A percentile compares a stretch with the other conserved stretches of the same genome.
phyloP scores from a whole-genome alignment of 331 rosid species.

The Arachis monticola region DNA sequence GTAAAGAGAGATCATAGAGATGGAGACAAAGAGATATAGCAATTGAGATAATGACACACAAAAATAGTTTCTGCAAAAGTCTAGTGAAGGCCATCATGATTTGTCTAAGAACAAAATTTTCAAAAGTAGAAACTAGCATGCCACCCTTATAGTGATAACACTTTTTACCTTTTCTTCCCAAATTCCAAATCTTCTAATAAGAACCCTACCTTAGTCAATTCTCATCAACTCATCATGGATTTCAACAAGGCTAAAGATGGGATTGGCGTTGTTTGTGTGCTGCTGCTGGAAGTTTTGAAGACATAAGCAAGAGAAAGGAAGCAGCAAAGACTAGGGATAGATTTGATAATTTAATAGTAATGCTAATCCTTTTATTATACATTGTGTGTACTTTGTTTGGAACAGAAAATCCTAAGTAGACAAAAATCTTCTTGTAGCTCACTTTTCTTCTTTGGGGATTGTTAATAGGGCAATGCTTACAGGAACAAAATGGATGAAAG shows the following conservation, averaged over 20 bases:
- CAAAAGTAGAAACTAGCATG: too few relatives aligned
- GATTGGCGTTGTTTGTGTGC: neutral
- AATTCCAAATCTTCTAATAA: too few relatives aligned
- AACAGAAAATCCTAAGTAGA: neutral
- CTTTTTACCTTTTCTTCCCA: too few relatives aligned
- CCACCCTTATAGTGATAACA: too few relatives aligned
- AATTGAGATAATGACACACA: too few relatives aligned
- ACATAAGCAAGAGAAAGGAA: slow-evolving; percentile 13
- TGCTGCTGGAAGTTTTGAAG: slow-evolving; percentile 37
- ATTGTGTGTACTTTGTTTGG: slow-evolving; percentile 1
- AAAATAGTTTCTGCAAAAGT: too few relatives aligned
- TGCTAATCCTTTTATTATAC: neutral
- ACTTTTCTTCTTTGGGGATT: neutral
- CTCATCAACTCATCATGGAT: too few relatives aligned
- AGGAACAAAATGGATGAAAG: neutral
- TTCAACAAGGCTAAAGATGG: neutral
- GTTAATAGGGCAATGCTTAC: neutral
- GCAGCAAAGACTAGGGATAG: neutral
- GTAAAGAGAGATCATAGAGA: too few relatives aligned
- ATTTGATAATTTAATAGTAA: neutral
- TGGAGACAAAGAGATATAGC: too few relatives aligned
- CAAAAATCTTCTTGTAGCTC: slow-evolving; percentile 6
- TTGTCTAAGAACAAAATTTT: too few relatives aligned
- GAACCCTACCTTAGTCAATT: too few relatives aligned
- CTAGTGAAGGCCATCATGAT: too few relatives aligned